phyloP scores from a whole-genome alignment of 2,329 filamentous ascomycete species.

The Penicillium italicum region DNA sequence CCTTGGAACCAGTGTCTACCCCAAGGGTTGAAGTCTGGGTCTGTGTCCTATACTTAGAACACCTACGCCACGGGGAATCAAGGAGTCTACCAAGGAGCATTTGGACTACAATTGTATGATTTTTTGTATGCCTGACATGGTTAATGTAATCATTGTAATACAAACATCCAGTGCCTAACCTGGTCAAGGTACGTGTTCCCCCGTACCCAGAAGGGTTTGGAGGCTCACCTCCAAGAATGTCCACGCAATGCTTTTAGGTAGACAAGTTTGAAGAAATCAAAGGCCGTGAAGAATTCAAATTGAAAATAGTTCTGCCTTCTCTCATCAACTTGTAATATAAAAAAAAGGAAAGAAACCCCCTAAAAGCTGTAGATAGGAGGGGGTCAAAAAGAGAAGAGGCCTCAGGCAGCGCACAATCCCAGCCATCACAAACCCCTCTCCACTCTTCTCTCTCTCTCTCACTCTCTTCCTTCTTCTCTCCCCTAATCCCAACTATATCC shows the following conservation, averaged over 20 bases:
- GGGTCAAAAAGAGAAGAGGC: background rate
- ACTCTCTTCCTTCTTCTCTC: constrained; percentile 21
- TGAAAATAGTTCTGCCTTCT: constrained; percentile 3
- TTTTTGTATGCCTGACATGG: background rate
- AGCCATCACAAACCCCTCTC: constrained; percentile 30
- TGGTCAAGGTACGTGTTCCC: constrained; percentile 3
- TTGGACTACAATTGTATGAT: background rate
- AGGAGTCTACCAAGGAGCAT: background rate
- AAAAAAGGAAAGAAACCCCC: background rate
- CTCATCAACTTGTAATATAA: background rate
- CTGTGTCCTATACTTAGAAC: constrained; percentile 12
- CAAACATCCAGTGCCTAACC: background rate
- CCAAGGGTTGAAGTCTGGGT: constrained; percentile 4
- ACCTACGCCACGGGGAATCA: constrained; percentile 1
- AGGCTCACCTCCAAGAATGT: constrained; percentile 4
- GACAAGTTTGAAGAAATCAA: background rate
- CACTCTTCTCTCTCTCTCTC: constrained; percentile 16
- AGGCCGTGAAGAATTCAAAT: background rate
- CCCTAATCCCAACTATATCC: constrained; percentile 24
- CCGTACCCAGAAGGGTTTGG: constrained; percentile 4
- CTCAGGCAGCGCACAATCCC: constrained; percentile 18
- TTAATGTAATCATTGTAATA: background rate
- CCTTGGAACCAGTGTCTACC: background rate
- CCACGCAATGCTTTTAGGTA: constrained; percentile 9
- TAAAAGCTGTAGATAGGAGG: constrained; percentile 2